phyloP scores from a whole-genome alignment of 2,329 filamentous ascomycete genomes.

The Diaporthe helianthi region DNA sequence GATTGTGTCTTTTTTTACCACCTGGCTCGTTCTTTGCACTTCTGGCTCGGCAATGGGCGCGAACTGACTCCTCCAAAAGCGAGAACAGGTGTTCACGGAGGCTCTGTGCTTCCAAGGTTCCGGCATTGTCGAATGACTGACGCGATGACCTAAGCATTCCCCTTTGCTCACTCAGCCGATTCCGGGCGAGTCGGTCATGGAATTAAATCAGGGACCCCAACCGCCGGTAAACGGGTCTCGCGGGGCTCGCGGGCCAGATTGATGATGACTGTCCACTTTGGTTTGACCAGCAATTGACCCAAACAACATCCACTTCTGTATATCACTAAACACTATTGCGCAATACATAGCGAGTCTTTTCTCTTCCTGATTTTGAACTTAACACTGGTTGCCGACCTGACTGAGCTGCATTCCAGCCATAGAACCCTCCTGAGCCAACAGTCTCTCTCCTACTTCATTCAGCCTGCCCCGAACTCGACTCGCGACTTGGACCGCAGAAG shows the following conservation, averaged over 20 bases:
- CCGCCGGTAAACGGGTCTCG: neutral
- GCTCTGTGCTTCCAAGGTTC: constrained; percentile 12
- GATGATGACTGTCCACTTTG: neutral
- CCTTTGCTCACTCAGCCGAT: constrained; percentile 26
- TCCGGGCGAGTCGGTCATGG: neutral
- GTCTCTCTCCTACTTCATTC: constrained; percentile 2
- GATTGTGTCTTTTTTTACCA: too few species aligned
- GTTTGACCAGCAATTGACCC: neutral
- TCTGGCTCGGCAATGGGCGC: neutral
- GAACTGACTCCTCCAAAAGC: neutral
- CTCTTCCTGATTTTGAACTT: neutral
- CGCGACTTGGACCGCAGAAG: constrained; percentile 5
- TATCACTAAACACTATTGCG: neutral
- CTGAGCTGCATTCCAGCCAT: neutral
- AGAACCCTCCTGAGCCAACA: neutral
- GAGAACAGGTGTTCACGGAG: neutral
- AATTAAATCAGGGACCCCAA: neutral
- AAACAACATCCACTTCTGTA: neutral
- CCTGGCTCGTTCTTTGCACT: neutral
- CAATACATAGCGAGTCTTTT: constrained; percentile 12
- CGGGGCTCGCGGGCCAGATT: constrained; percentile 24
- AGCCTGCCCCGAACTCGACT: constrained; percentile 20
- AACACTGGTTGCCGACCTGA: neutral
- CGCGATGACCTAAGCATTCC: constrained; percentile 20
- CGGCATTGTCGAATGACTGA: neutral